Evolutionary conservation across 2,329 filamentous ascomycete genomes (phyloP), one percentile per base, ranked within the genome.

Genomic region (Leptographium procerum): DNA sequence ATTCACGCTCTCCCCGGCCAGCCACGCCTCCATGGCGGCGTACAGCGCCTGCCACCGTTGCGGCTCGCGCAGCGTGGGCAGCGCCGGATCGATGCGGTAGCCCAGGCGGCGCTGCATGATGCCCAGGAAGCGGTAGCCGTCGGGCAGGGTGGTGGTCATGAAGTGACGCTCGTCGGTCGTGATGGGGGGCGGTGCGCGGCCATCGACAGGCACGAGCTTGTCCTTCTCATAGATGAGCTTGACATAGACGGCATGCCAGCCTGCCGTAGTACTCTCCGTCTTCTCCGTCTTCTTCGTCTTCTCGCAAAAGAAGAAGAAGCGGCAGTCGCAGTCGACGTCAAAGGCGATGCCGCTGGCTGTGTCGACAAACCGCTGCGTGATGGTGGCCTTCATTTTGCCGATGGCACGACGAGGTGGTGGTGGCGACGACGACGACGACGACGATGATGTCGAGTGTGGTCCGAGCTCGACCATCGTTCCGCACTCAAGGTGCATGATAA

Each of bases 401-500:
- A 79, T 68, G 57, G 75, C 77, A 28, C 76, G 74, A 54, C 76
- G 79, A 13, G 11, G 47, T 22, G n/a, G 67, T 78, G 78, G 56
- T 75, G 78, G 8, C 74, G 63, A 73, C 74, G 34, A 78, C 68
- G 36, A 40, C 36, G 36, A 40, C 13, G 36, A 55, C 75, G 76
- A 26, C 75, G 29, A 11, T 31, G 43, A 13, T 28, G 31, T 11
- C 43, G 48, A 19, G n/a, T 16, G 76, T 13, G 66, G 66, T 16
- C 56, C 57, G n/a, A 62, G 56, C 59, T 62, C 61, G 24, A 54
- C 61, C 2, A 61, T 54, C 9, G 59, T 62, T 52, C 61, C 61
- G 48, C 59, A 77, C 63, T 78, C 75, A 59, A 78, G 77, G 66
- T 82, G 79, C 77, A 80, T 78, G 68, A 82, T 82, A 68, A 80